Evolutionary conservation across 768 basidiomycete genomes (phyloP), one percentile per base, ranked within the genome.

Genomic region (Lactarius sp.): DNA sequence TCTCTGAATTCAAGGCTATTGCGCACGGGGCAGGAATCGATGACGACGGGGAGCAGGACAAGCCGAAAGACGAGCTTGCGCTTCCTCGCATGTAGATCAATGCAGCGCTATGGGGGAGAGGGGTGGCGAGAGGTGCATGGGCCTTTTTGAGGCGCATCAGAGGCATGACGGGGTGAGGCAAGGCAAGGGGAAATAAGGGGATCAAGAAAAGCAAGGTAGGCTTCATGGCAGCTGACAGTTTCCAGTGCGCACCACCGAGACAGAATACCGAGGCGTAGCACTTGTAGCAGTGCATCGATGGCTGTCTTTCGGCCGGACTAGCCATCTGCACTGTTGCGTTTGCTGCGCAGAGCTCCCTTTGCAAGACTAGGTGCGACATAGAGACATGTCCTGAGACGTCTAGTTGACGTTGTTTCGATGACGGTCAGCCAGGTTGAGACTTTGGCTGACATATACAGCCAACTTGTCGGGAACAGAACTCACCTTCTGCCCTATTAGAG

Each of bases 251-350:
- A 33, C 12, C 34, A 13, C 9, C 52, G 7, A 49, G 36, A 36
- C 18, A 6, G 44, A 36, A 36, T 27, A 4, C 18, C 44, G 60
- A 56, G 39, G 61, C 47, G 61, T 31, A 27, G 61, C 5, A 50
- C 13, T 52, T 44, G 55, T 36, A 13, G 54, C 31, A 37, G 27
- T 47, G 61, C 20, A 56, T 56, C 9, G 46, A 61, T 37, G 54
- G 55, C 49, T 6, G 39, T 62, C 61, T 51, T 62, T 62, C 46
- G 53, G 53, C 60, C 46, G 8, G 60, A 61, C 53, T 18, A 18
- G 60, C 47, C 51, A 27, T 62, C 36, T 61, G 60, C 60, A 31
- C 37, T 31, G 36, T 50, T 18, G 37, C 55, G 8, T 27, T 39
- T 44, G 8, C 55, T 37, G 49, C 55, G 39, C 55, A 27, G 33